Evolutionary conservation across 495 filamentous ascomycete species (phyloP), one percentile per base, ranked within the genome.

Genomic region (Neurospora sp.): DNA sequence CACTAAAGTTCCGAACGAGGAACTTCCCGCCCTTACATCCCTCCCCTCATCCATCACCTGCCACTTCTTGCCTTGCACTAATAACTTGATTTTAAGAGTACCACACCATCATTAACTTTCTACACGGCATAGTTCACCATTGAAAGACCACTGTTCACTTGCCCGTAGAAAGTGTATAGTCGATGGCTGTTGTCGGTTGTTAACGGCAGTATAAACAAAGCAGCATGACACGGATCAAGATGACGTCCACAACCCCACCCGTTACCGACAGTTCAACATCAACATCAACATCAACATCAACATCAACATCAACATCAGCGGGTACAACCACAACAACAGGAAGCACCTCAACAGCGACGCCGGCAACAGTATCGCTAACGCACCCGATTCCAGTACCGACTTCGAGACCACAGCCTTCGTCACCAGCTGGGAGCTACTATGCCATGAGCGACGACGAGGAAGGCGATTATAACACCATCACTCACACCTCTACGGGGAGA

Each of bases 371-470:
- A 65, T 1, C 12, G 14, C 27, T 65, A 35, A 35, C 53, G 7
- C 6, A 4, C 14, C 53, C 53, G 53, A 35, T 9, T 37, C 1
- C 53, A 65, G 53, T 18, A 35, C 27, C 7, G 14, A 35, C 27
- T 65, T 65, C 14, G 27, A 65, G 12, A 65, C 79, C 79, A 37
- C 78, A 80, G 72, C 77, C 84, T 38, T 79, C 81, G 12, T 98
- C 96, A 31, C 94, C 96, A 7, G 86, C 93, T 1, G 94, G 92
- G 18, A 97, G 94, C 74, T 97, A 94, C 85, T 98, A 97, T 87
- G 96, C 94, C 77, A 86, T 98, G 84, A 97, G 94, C 81, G 96
- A 99, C 82, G 94, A 97, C 74, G 94, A 97, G 68, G 96, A 99
- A 82, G 91, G 89, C 75, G 96, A 94, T 75, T 99, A 99, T 83